Conservation (phyloP, 805 yeast species). For the Maudiozyma turicensis region DNA sequence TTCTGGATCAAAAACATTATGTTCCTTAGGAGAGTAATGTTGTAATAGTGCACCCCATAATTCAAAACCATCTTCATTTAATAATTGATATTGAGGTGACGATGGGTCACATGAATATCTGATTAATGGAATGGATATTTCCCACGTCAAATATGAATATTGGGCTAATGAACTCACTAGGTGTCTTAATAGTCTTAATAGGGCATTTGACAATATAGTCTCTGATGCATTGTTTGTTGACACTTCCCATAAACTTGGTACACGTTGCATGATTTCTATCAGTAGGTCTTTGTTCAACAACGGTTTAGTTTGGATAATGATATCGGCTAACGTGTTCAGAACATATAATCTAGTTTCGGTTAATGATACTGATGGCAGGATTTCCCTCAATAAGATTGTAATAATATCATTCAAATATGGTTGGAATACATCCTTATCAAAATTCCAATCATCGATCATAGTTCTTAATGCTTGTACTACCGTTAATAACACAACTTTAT, state of each 20-base stretch:
- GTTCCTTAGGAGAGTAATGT: conserved; percentile 39
- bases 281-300: conserved; percentile 43
- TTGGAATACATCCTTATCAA: conserved; percentile 54
- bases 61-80: conserved; percentile 81
- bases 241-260: conserved; percentile 73
- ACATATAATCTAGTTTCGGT: conserved; percentile 74
- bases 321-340: conserved; percentile 53
- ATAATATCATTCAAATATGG: conserved; percentile 53
- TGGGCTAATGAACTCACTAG: conserved; percentile 47
- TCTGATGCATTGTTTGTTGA: conserved; percentile 30
- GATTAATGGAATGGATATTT: conserved; percentile 57
- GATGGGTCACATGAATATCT: conserved; percentile 50
- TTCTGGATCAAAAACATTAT: conserved; percentile 24
- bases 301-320: conserved; percentile 59
- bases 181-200: conserved; percentile 48
- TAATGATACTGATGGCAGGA: conserved; percentile 42
- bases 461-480: conserved; percentile 60
- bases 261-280: conserved; percentile 39
- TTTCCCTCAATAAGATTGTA: conserved; percentile 34
- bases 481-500: conserved; percentile 71
- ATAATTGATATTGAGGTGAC: conserved; percentile 43
- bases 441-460: conserved; percentile 80
- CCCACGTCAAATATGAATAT: conserved; percentile 40
- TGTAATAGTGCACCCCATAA: conserved; percentile 68
- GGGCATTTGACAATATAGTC: conserved; percentile 38